Conservation (phyloP, 2,329 filamentous ascomycete species). For the Alternaria triticimaculans region DNA sequence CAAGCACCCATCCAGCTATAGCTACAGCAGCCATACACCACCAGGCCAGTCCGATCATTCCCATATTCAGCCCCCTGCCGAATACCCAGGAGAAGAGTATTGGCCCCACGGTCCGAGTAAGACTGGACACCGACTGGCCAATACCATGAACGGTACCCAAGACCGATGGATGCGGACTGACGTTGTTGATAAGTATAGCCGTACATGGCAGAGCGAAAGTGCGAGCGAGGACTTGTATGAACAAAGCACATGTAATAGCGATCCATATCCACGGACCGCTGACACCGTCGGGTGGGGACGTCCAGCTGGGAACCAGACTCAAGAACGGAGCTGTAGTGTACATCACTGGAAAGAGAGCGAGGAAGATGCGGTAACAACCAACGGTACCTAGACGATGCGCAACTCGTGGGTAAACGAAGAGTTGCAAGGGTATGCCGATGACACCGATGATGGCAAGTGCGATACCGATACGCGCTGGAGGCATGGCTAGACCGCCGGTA, state of each 20-base stretch:
- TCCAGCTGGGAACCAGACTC: conserved; percentile 50
- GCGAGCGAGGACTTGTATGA: conserved; percentile 55
- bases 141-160: conserved; percentile 65
- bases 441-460: conserved; percentile 57
- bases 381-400: conserved; percentile 52
- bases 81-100: conserved; percentile 67
- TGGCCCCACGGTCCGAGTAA: conserved; percentile 66
- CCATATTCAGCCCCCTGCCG: conserved; percentile 63
- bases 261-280: conserved; percentile 52
- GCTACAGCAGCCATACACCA: conserved; percentile 63
- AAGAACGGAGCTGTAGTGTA: conserved; percentile 55
- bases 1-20: conserved; percentile 58
- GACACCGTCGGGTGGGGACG: conserved; percentile 49
- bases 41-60: conserved; percentile 65
- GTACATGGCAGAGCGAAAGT: conserved; percentile 63
- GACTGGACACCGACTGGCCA: conserved; percentile 65
- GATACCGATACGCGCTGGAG: conserved; percentile 56
- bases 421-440: conserved; percentile 56
- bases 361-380: conserved; percentile 50
- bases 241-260: conserved; percentile 50
- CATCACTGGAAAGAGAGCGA: conserved; percentile 54
- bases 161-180: conserved; percentile 61
- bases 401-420: conserved; percentile 54
- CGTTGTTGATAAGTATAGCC: conserved; percentile 59
- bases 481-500: conserved; percentile 57